Conservation (phyloP, 2,329 filamentous ascomycete species). For the Didymellaceae sp. region DNA sequence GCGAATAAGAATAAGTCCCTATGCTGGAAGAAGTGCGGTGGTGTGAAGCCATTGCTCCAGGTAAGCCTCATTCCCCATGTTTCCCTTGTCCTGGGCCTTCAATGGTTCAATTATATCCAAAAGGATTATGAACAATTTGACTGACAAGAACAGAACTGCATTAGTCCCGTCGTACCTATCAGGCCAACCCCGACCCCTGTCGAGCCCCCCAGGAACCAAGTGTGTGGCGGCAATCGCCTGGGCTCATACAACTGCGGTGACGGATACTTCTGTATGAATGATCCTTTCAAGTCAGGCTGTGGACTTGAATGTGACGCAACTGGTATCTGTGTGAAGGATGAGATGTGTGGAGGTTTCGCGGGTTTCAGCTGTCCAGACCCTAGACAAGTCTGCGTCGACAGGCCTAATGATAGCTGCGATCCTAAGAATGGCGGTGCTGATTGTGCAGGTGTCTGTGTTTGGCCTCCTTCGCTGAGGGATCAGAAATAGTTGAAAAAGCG, state of each 20-base stretch:
- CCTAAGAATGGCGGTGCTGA: conserved; percentile 49
- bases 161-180: background rate
- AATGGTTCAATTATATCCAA: background rate
- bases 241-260: conserved; percentile 5
- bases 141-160: background rate
- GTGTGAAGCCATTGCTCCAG: conserved; percentile 17
- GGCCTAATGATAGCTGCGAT: conserved; percentile 53
- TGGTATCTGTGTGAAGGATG: conserved; percentile 46
- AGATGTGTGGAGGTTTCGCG: conserved; percentile 52
- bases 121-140: background rate
- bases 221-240: conserved; percentile 39
- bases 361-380: conserved; percentile 41
- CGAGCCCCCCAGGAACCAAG: background rate
- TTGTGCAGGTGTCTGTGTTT: conserved; percentile 53
- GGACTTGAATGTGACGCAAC: conserved; percentile 41
- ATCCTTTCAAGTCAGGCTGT: conserved; percentile 40
- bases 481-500: background rate
- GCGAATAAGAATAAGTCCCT: conserved; percentile 26
- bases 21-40: conserved; percentile 38
- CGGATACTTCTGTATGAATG: conserved; percentile 38
- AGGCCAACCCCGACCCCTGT: background rate
- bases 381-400: conserved; percentile 51
- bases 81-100: background rate
- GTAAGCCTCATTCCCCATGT: conserved; percentile 5
- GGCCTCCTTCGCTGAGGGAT: conserved; percentile 18